Conservation (phyloP, 164 flowering plant species). For the Euptelea pleiosperma region DNA sequence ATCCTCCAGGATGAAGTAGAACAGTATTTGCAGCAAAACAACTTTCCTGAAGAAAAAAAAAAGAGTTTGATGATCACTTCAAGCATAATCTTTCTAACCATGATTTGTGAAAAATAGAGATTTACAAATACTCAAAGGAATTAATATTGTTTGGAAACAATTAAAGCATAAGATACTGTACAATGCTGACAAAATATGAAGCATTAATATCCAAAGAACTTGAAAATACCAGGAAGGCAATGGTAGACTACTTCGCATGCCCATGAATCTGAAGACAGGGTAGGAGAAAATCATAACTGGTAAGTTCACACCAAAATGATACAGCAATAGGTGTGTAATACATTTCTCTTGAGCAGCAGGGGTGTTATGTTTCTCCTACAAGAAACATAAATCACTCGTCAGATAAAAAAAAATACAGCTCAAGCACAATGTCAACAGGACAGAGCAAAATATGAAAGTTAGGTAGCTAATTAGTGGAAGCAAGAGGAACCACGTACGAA, state of each 20-base stretch:
- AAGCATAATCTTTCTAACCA: slow-evolving; percentile 8
- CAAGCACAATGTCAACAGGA: not conserved
- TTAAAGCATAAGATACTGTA: not conserved
- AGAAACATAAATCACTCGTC: slow-evolving; percentile 21
- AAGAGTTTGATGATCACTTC: slow-evolving; percentile 4
- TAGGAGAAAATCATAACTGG: slow-evolving; percentile 88
- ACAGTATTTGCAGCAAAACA: slow-evolving; percentile 63
- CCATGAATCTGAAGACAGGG: slow-evolving; percentile 93
- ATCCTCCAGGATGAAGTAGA: slow-evolving; percentile 91
- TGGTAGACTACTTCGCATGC: slow-evolving; percentile 92
- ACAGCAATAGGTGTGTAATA: slow-evolving; percentile 66
- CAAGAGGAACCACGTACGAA: not conserved
- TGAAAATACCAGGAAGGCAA: slow-evolving; percentile 97
- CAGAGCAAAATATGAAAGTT: not conserved
- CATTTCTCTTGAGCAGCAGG: slow-evolving; percentile 94
- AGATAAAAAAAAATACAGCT: slow-evolving; percentile 12
- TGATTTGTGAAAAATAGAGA: not conserved
- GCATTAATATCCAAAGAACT: slow-evolving; percentile 54
- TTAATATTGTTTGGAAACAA: not conserved
- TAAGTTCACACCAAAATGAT: slow-evolving; percentile 88
- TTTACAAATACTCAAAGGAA: not conserved
- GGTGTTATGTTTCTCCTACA: slow-evolving; percentile 81
- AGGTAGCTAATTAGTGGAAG: not conserved
- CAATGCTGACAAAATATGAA: slow-evolving; percentile 17
- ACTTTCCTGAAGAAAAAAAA: slow-evolving; percentile 74